Evolutionary conservation across 768 basidiomycete genomes (phyloP).

Genomic region (Erythrobasidium yunnanense): DNA sequence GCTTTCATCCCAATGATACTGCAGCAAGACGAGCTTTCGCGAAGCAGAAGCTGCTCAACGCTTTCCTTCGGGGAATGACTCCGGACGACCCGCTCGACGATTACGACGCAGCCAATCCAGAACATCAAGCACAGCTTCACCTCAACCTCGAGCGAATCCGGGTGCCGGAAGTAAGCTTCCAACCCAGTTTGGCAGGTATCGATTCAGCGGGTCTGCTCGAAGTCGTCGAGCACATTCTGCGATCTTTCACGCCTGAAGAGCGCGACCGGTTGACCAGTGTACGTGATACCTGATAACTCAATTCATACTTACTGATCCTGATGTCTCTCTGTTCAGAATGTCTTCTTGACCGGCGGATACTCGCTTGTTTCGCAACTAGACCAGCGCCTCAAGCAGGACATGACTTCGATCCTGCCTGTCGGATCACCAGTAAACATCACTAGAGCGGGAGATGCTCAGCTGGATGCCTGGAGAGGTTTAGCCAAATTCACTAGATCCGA

Average conservation of each 20-base stretch:
- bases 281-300: slow-evolving; percentile 26
- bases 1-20: slow-evolving; percentile 70
- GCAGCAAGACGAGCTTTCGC: slow-evolving; percentile 64
- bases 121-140: slow-evolving; percentile 56
- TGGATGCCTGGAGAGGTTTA: slow-evolving; percentile 92
- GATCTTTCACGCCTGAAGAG: slow-evolving; percentile 57
- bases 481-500: slow-evolving; percentile 51
- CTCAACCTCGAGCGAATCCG: slow-evolving; percentile 81
- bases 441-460: slow-evolving; percentile 54
- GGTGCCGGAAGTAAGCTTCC: slow-evolving; percentile 84
- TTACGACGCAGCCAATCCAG: slow-evolving; percentile 62
- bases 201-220: slow-evolving; percentile 93
- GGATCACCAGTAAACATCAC: slow-evolving; percentile 60
- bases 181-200: slow-evolving; percentile 83
- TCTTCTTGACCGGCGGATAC: slow-evolving; percentile 77
- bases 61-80: slow-evolving; percentile 51
- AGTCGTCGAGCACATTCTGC: slow-evolving; percentile 70
- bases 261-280: slow-evolving; percentile 68
- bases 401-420: slow-evolving; percentile 78
- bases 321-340: slow-evolving; percentile 50
- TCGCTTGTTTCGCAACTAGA: slow-evolving; percentile 61
- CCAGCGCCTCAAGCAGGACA: slow-evolving; percentile 55
- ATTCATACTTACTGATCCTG: background rate
- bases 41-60: slow-evolving; percentile 71
- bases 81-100: slow-evolving; percentile 40